Base-by-base conservation (phyloP, 2,329 filamentous ascomycete genomes). In the Trichoderma hamatum region DNA sequence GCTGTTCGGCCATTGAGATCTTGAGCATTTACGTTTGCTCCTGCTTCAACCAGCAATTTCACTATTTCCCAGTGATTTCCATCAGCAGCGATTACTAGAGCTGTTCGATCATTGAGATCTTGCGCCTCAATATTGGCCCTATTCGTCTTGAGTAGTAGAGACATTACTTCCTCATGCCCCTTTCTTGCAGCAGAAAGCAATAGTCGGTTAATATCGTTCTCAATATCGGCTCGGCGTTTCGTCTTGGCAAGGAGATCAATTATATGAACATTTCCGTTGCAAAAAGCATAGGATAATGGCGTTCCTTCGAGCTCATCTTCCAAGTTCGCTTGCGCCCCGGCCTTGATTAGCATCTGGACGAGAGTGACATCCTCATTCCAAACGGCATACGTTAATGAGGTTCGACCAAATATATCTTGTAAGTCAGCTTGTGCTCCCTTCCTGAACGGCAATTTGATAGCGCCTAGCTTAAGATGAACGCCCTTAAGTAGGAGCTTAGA, bases 101-200 rank as follows among this genome's bases (percentile, higher is more conserved):
- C 9, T 28, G 24, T 54, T 13, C 3, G 13, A 3, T 14, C 6
- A 28, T 7, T 0, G 3, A 0, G 10, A 28, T 19, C 24, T 3
- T 16, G 21, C 5, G 3, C 14, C 5, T 54, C 51, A 54, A 28
- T 2, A 7, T 54, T 19, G 13, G 14, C 51, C 28, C 51, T 54
- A 5, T 28, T 14, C 5, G 24, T 19, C 24, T 58, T 21, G 52
- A 69, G 67, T 11, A 69, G 54, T 24, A 64, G 26, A 52, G 59
- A 36, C 4, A 69, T 24, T 5, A 69, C 34, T 9, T 16, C 32
- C n/a, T 62, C 68, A 55, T 70, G 43, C 46, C 68, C 68, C 14
- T 36, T 56, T 16, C 0, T 3, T 11, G 56, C 62, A 11, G 64
- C 68, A 16, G 39, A 64, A 14, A 56, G 49, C n/a, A 61, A 3